Base-by-base conservation (phyloP, 768 basidiomycete genomes). In the Amanita exitialis region DNA sequence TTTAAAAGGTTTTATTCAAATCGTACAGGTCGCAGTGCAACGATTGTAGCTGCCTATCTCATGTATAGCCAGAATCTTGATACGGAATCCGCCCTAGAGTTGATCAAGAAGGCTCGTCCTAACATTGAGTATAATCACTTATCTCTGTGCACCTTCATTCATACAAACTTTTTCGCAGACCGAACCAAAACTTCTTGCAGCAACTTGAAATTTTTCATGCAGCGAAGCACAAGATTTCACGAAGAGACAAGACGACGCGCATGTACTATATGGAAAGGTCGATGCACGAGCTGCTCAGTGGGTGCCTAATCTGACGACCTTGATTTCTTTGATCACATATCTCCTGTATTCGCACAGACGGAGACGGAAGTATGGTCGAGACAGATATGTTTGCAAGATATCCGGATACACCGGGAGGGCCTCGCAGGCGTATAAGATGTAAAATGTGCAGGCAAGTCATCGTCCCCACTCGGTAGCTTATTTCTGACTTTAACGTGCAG, bases 11-110 rank as follows among this genome's bases (percentile, higher is more conserved):
- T 21, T 42, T n/a, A 13, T 34, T 39, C 12, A 20, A 10, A 23
- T 47, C 15, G 28, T 32, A 37, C 16, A 90, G 87, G 87, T 59
- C 79, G 93, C 20, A 92, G 90, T 56, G 82, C 84, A 6, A 86
- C 89, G 2, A 82, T 95, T 43, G 84, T 87, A 6, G 83, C 90
- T 2, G 93, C 92, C 3, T 96, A 91, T 60, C 69, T 96, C 41
- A 94, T 96, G 89, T 79, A 85, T 58, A 76, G 77, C 3, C 70
- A 73, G 55, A 73, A 80, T 46, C 55, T 77, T 25, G 77, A 83
- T 53, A 69, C 76, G 0, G 67, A 76, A 9, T 66, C 72, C 18
- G 91, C 93, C 4, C 66, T 96, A 10, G 76, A 80, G 20, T 67
- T 86, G 55, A 82, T 95, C 54, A 72, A 72, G 50, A 66, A 75